Evolutionary conservation across 2,329 filamentous ascomycete genomes (phyloP).

Genomic region (Sporothrix phasma): DNA sequence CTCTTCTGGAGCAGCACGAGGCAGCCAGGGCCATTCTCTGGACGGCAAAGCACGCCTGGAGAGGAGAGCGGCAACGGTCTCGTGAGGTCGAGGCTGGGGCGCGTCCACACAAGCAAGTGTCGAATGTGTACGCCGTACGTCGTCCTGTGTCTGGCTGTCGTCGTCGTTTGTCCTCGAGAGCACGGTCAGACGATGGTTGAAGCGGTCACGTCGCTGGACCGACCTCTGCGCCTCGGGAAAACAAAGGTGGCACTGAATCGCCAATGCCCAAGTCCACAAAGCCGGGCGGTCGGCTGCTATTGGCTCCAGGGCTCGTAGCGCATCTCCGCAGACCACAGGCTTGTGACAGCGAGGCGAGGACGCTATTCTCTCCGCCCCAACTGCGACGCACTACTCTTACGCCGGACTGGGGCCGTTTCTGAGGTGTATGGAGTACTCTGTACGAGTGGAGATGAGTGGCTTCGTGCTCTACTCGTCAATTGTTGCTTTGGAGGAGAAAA

Average conservation of each 20-base stretch:
- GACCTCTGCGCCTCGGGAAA: constrained; percentile 4
- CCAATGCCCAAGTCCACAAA: background rate
- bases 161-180: too few relatives aligned
- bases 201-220: too few relatives aligned
- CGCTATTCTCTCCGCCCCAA: background rate
- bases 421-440: too few relatives aligned
- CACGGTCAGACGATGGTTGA: too few relatives aligned
- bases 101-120: too few relatives aligned
- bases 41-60: too few relatives aligned
- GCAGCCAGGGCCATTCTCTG: constrained; percentile 6
- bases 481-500: background rate
- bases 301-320: background rate
- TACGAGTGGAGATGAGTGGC: too few relatives aligned
- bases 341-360: constrained; percentile 6
- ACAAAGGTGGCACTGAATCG: background rate
- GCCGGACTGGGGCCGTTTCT: too few relatives aligned
- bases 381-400: background rate
- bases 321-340: background rate
- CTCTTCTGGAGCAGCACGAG: background rate
- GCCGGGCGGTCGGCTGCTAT: background rate
- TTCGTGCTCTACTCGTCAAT: background rate
- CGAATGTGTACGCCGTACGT: too few relatives aligned
- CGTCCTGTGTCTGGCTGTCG: background rate
- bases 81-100: background rate
- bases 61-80: background rate